Conservation (phyloP, 1,284 basidiomycete genomes). For the Neolentinus lepideus region DNA sequence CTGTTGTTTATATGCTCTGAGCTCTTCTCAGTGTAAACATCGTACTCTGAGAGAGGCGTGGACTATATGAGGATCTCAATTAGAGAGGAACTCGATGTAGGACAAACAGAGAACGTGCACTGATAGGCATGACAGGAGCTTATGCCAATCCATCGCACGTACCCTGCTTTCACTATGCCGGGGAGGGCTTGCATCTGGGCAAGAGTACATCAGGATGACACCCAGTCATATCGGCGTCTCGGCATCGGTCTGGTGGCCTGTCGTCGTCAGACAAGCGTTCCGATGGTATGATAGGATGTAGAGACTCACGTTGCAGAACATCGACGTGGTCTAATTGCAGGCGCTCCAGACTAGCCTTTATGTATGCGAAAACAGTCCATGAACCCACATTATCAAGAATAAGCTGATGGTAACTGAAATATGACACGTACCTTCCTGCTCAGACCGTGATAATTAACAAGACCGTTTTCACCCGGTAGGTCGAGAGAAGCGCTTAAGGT, state of each 20-base stretch:
- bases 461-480: conserved; percentile 12
- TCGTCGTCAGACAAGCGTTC: no score
- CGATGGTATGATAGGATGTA: no score
- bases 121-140: conserved; percentile 17
- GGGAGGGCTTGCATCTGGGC: conserved; percentile 39
- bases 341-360: conserved; percentile 57
- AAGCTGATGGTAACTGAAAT: neutral
- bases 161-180: conserved; percentile 37
- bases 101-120: conserved; percentile 1
- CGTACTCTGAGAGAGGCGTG: no score
- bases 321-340: conserved; percentile 70
- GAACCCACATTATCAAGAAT: conserved; percentile 1
- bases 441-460: conserved; percentile 27
- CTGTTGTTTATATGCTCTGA: conserved; percentile 21
- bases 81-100: no score
- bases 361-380: conserved; percentile 64
- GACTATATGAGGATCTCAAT: no score
- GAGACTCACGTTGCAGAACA: conserved; percentile 53
- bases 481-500: neutral
- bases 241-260: conserved; percentile 34
- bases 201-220: neutral
- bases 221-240: conserved; percentile 37
- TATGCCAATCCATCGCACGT: conserved; percentile 42
- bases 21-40: neutral
- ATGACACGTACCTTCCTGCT: conserved; percentile 19